Evolutionary conservation across 2,329 filamentous ascomycete species (phyloP).

Genomic region (Trichoderma endophyticum): DNA sequence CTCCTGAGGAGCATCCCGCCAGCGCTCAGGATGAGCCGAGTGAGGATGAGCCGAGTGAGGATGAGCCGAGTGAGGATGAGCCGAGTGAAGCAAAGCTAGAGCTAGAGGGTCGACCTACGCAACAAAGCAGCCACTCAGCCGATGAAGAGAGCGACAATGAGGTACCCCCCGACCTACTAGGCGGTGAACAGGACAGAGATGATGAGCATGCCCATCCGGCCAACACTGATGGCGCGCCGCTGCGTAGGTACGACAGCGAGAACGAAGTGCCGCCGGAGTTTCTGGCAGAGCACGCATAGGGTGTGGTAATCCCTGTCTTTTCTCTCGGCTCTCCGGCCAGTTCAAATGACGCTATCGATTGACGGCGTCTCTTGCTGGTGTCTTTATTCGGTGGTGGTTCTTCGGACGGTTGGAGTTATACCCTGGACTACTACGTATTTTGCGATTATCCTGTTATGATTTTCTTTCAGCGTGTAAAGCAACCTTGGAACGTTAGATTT

Average conservation of each 20-base stretch:
- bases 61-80: neutral
- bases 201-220: slow-evolving; percentile 20
- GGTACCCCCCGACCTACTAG: slow-evolving; percentile 28
- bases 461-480: neutral
- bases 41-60: slow-evolving; percentile 5
- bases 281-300: slow-evolving; percentile 41
- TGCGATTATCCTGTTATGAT: neutral
- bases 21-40: neutral
- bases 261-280: slow-evolving; percentile 54
- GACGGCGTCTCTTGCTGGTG: neutral
- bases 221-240: slow-evolving; percentile 20
- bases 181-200: slow-evolving; percentile 30
- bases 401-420: neutral
- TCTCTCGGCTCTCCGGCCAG: neutral
- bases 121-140: neutral
- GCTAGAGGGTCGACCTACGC: neutral
- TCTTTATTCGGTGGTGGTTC: neutral
- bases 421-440: neutral
- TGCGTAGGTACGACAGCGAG: slow-evolving; percentile 37
- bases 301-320: neutral
- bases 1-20: neutral
- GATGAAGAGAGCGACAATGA: slow-evolving; percentile 26
- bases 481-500: neutral
- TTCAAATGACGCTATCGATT: neutral
- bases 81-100: neutral